These are phyloP conservation scores for Chlamydomonas sp. DNA, from an alignment of 139 green algal species.

Conservation along the genomic window DNA sequence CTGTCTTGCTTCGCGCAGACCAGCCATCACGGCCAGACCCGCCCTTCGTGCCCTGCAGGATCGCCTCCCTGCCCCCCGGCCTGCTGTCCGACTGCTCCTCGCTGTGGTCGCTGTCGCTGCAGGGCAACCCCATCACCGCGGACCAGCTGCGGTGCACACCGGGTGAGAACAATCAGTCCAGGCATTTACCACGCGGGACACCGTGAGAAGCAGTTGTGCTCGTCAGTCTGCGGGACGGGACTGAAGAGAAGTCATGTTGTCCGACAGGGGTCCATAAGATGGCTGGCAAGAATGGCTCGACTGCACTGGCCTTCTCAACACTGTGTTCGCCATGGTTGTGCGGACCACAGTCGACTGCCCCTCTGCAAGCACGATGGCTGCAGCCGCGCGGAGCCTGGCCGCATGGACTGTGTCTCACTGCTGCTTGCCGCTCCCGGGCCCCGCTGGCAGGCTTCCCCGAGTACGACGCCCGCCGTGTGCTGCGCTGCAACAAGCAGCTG, in stretches of 20 bases:
- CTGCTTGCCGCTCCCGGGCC: neutral
- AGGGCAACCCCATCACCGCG: constrained; percentile 37
- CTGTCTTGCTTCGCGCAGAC: too few relatives aligned
- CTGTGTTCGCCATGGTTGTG: neutral
- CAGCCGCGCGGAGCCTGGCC: too few relatives aligned
- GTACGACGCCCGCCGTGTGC: constrained; percentile 27
- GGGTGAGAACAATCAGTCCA: neutral
- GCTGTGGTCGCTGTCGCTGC: constrained; percentile 25
- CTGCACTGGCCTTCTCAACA: neutral
- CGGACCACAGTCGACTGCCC: neutral
- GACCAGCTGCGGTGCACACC: constrained; percentile 33
- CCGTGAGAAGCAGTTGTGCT: neutral
- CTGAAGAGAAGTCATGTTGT: neutral
- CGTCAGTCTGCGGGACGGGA: neutral
- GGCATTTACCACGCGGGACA: neutral
- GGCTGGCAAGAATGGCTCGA: neutral
- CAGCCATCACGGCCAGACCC: too few relatives aligned
- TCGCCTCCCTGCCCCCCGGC: neutral
- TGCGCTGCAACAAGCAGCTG: constrained; percentile 36
- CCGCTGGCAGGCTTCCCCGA: neutral
- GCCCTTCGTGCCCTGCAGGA: neutral
- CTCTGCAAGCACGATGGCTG: neutral
- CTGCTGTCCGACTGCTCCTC: constrained; percentile 4
- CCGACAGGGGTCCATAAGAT: too few relatives aligned
- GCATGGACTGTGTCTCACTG: neutral